A percentile compares a stretch with the other conserved stretches of the same genome.
phyloP scores from a whole-genome alignment of 768 basidiomycete genomes.

The Xanthoconium purpureum region DNA sequence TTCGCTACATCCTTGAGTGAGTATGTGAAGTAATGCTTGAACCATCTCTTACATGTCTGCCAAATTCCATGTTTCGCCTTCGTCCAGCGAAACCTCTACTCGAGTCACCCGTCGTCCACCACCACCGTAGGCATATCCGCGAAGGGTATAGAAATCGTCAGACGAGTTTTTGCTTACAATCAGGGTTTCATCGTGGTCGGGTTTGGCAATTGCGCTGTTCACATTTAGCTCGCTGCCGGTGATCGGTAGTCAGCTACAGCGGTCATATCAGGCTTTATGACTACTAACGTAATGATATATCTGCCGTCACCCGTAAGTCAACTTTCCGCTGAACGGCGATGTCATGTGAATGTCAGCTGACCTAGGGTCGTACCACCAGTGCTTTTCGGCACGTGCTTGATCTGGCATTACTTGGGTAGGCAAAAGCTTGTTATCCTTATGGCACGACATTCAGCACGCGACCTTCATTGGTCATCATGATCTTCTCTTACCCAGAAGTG shows the following conservation, averaged over 20 bases:
- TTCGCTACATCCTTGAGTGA: slow-evolving; percentile 18
- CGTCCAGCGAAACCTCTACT: slow-evolving; percentile 56
- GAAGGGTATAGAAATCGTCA: slow-evolving; percentile 36
- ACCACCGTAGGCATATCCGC: slow-evolving; percentile 62
- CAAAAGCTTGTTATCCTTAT: slow-evolving; percentile 57
- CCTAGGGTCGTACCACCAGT: slow-evolving; percentile 57
- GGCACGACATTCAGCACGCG: background rate
- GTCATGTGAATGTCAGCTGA: slow-evolving; percentile 12
- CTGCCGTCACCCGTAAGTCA: slow-evolving; percentile 6
- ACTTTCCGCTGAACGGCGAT: background rate
- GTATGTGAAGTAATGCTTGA: background rate
- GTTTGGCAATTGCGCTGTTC: slow-evolving; percentile 55
- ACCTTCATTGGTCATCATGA: background rate
- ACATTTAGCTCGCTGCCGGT: slow-evolving; percentile 51
- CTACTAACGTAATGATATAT: slow-evolving; percentile 34
- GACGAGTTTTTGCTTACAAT: slow-evolving; percentile 6
- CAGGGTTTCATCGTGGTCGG: slow-evolving; percentile 52
- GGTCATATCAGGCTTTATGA: background rate
- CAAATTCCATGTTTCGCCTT: slow-evolving; percentile 48
- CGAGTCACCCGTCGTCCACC: slow-evolving; percentile 57
- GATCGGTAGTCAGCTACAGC: slow-evolving; percentile 24
- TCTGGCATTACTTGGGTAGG: slow-evolving; percentile 51
- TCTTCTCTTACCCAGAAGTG: slow-evolving; percentile 33
- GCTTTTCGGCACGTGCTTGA: slow-evolving; percentile 45
- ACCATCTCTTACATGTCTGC: slow-evolving; percentile 33